Base-by-base conservation (phyloP, 352 stramenopile species). In the Globisporangium middletonii region DNA sequence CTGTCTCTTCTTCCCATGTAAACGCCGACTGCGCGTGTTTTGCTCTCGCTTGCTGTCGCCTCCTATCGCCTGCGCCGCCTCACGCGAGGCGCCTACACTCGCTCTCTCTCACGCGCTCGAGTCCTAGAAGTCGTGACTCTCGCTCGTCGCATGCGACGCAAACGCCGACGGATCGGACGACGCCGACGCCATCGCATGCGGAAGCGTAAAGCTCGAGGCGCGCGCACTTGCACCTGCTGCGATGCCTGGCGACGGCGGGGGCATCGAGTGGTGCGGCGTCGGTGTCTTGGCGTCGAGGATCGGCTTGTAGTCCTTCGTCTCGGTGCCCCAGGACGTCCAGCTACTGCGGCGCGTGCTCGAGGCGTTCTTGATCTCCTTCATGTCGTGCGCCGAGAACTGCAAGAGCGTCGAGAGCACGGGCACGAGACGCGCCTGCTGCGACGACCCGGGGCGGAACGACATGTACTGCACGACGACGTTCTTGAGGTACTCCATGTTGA, bases 401-500 rank as follows among this genome's bases (percentile, higher is more conserved):
- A 96, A 69, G 50, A 96, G 51, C 27, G 82, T 96, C n/a, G 81
- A 83, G 35, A 96, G 72, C 54, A 96, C 86, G 5, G 86, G 86
- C 16, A 94, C 63, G 35, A 96, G 59, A 8, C 83, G 79, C 15
- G 64, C 55, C 59, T 93, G 86, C 64, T 96, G 77, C 41, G 77
- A 90, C 37, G 86, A 94, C 3, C 84, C 84, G 0, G 80, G 79
- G 13, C 76, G 83, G 67, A 96, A 93, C 18, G 81, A 89, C 83
- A 96, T 93, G 68, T 89, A 96, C 75, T 94, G 86, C 26, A 96
- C 81, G 26, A 96, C 83, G 18, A 96, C 83, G 54, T 96, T 96
- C 63, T 96, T 96, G 35, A 96, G 67, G 63, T 96, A 96, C 55
- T 95, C 85, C 83, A 96, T 89, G 64, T 96, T 94, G 33, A 96